phyloP scores from a whole-genome alignment of 108 stramenopile species.

The Cyclotella distinguenda region DNA sequence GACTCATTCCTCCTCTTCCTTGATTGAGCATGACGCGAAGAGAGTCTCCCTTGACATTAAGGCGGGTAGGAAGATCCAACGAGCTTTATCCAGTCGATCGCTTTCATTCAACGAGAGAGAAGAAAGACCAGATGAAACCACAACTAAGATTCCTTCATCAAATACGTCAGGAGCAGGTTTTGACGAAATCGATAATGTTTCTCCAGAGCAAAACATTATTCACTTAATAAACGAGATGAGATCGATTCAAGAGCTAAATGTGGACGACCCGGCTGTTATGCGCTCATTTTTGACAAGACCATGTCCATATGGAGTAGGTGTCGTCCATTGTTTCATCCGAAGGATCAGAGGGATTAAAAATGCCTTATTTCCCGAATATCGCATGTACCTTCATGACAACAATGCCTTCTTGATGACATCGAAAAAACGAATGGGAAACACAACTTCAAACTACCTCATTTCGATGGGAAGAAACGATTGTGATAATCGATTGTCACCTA shows the following conservation, averaged over 20 bases:
- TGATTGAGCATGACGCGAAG: neutral
- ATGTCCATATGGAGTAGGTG: conserved; percentile 61
- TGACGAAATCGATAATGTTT: neutral
- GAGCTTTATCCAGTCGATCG: conserved; percentile 18
- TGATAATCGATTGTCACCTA: conserved; percentile 50
- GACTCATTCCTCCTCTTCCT: neutral
- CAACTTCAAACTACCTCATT: conserved; percentile 88
- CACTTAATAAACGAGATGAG: conserved; percentile 16
- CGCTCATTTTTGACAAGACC: conserved; percentile 68
- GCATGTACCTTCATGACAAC: conserved; percentile 60
- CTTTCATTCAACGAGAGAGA: conserved; percentile 17
- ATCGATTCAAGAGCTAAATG: conserved; percentile 38
- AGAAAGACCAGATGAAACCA: neutral
- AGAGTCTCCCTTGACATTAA: neutral
- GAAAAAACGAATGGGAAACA: conserved; percentile 82
- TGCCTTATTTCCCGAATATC: conserved; percentile 82
- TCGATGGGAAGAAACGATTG: conserved; percentile 75
- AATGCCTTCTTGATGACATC: conserved; percentile 80
- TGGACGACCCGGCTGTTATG: conserved; percentile 45
- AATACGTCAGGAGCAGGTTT: neutral
- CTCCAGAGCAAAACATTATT: conserved; percentile 3
- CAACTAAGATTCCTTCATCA: neutral
- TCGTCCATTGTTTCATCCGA: conserved; percentile 82
- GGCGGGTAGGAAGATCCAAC: conserved; percentile 9
- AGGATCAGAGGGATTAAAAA: conserved; percentile 73